A percentile compares a stretch with the other conserved stretches of the same genome.
Evolutionary conservation across 2,329 filamentous ascomycete genomes (phyloP).

Genomic region (Fusarium sp.): DNA sequence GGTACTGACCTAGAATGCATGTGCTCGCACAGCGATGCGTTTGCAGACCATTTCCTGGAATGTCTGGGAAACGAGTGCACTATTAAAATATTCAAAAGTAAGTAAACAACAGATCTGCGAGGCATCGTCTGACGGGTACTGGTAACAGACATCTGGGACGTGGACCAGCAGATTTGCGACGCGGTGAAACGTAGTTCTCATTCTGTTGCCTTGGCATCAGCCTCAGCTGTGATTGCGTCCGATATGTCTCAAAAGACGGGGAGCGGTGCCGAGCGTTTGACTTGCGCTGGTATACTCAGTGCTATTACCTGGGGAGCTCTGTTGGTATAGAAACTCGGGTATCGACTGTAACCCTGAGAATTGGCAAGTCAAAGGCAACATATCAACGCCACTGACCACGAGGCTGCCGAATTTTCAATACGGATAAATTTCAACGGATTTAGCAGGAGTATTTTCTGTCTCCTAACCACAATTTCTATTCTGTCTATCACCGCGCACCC

Average conservation of each 20-base stretch:
- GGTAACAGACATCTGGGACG: background rate
- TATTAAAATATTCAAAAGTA: background rate
- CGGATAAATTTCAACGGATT: rapidly evolving
- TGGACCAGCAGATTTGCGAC: background rate
- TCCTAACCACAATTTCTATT: background rate
- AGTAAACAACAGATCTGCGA: background rate
- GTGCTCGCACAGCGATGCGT: background rate
- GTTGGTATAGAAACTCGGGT: background rate
- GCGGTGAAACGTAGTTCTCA: background rate
- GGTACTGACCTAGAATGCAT: background rate
- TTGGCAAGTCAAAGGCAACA: background rate
- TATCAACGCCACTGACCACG: background rate
- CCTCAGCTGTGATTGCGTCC: background rate
- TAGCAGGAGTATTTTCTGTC: background rate
- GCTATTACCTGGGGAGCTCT: background rate
- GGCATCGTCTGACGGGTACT: background rate
- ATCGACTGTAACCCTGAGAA: no score
- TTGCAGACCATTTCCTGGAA: background rate
- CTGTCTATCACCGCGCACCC: background rate
- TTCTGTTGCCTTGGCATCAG: background rate
- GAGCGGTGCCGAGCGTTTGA: background rate
- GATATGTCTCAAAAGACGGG: background rate
- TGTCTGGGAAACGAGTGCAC: background rate
- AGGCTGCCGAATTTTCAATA: background rate
- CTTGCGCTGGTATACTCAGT: rapidly evolving